phyloP scores from a whole-genome alignment of 1,284 basidiomycete species.

The Moesziomyces globuligerus region DNA sequence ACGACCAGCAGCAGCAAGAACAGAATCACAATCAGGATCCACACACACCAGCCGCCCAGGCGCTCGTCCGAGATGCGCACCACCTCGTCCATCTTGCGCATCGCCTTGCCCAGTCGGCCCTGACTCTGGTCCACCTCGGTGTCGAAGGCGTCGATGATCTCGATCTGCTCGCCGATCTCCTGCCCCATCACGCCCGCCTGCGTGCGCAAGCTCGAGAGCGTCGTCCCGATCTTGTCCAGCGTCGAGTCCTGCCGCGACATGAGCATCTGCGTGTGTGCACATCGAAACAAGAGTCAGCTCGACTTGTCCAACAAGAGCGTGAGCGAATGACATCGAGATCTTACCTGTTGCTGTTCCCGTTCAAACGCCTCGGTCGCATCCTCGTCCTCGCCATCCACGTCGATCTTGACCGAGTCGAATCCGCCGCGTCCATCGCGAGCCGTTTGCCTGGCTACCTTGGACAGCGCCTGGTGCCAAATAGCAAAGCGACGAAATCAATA shows the following conservation, averaged over 20 bases:
- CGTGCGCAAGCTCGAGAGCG: constrained; percentile 52
- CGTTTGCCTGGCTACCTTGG: constrained; percentile 16
- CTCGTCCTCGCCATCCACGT: constrained; percentile 44
- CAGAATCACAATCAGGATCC: constrained; percentile 60
- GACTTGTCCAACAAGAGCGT: not conserved
- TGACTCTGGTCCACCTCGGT: constrained; percentile 61
- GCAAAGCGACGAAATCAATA: constrained; percentile 1
- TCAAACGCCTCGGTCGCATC: constrained; percentile 58
- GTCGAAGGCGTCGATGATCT: constrained; percentile 62
- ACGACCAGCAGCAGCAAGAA: constrained; percentile 48
- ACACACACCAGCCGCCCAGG: constrained; percentile 66
- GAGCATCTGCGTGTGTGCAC: constrained; percentile 33
- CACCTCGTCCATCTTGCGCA: constrained; percentile 63
- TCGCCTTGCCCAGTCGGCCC: constrained; percentile 50
- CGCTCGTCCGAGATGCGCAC: constrained; percentile 58
- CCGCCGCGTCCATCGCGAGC: constrained; percentile 17
- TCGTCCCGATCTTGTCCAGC: constrained; percentile 58
- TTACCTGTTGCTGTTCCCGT: constrained; percentile 63
- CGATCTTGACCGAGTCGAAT: constrained; percentile 39
- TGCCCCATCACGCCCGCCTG: constrained; percentile 63
- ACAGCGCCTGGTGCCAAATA: constrained; percentile 21
- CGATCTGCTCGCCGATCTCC: constrained; percentile 64
- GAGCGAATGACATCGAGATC: constrained; percentile 1
- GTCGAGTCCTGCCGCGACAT: constrained; percentile 63
- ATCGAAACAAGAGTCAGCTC: not conserved